Evolutionary conservation across 2,329 filamentous ascomycete genomes (phyloP).

Genomic region (Bipolaris gigantea): DNA sequence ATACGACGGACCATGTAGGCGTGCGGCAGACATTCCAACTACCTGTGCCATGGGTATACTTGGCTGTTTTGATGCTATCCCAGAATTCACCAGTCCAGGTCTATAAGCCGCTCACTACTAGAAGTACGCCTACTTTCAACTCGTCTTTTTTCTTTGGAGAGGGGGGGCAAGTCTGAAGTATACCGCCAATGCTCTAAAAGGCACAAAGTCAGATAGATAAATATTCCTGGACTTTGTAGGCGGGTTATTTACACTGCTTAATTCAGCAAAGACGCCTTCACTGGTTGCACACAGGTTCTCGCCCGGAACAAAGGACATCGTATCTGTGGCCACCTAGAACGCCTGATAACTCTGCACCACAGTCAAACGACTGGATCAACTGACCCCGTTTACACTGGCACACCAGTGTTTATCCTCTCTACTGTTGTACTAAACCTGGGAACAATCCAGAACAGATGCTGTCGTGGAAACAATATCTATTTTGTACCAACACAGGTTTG

Average conservation of each 20-base stretch:
- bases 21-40: too few relatives aligned
- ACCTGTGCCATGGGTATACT: too few relatives aligned
- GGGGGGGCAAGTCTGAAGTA: too few relatives aligned
- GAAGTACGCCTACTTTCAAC: too few relatives aligned
- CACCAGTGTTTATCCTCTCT: neutral
- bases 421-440: neutral
- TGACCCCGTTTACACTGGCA: neutral
- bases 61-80: too few relatives aligned
- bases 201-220: too few relatives aligned
- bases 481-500: neutral
- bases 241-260: neutral
- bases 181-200: too few relatives aligned
- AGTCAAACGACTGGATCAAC: neutral
- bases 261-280: neutral
- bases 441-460: neutral
- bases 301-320: neutral
- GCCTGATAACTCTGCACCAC: too few relatives aligned
- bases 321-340: neutral
- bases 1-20: too few relatives aligned
- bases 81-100: too few relatives aligned
- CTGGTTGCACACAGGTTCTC: neutral
- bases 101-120: too few relatives aligned
- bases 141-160: too few relatives aligned
- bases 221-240: neutral
- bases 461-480: neutral